phyloP scores from a whole-genome alignment of 306 rosid genomes.

The Medicago lupulina region DNA sequence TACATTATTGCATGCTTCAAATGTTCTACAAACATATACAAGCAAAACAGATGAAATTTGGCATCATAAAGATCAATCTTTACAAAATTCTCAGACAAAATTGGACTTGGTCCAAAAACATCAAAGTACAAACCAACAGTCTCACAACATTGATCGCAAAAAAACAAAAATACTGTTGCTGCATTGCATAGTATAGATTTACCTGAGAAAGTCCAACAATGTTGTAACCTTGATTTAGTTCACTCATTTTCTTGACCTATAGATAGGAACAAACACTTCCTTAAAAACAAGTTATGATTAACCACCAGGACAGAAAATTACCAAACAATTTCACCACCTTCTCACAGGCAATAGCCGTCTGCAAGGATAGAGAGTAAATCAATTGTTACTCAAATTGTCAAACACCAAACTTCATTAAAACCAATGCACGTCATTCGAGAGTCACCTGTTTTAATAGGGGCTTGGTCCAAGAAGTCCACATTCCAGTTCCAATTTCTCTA shows the following conservation, averaged over 20 bases:
- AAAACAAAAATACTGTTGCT: background rate
- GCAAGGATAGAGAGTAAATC: slow-evolving; percentile 48
- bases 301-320: slow-evolving; percentile 35
- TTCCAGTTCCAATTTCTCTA: slow-evolving; percentile 78
- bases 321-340: slow-evolving; percentile 67
- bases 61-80: slow-evolving; percentile 6
- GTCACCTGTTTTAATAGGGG: slow-evolving; percentile 70
- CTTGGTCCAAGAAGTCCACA: slow-evolving; percentile 79
- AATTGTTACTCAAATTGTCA: slow-evolving; percentile 34
- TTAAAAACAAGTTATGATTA: slow-evolving; percentile 30
- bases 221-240: slow-evolving; percentile 70
- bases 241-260: slow-evolving; percentile 79
- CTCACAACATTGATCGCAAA: slow-evolving; percentile 3
- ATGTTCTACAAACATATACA: slow-evolving; percentile 2
- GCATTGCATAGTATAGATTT: slow-evolving; percentile 23
- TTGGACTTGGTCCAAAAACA: background rate
- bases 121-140: background rate
- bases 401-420: slow-evolving; percentile 32
- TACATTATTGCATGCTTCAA: slow-evolving; percentile 4
- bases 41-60: slow-evolving; percentile 4
- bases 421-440: slow-evolving; percentile 31
- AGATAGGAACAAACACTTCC: slow-evolving; percentile 36
- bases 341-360: slow-evolving; percentile 75
- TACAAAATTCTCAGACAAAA: background rate
- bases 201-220: slow-evolving; percentile 97